Evolutionary conservation across 2,329 filamentous ascomycete species (phyloP), one percentile per base, ranked within the genome.

Genomic region (Magnaporthiopsis incrustans): DNA sequence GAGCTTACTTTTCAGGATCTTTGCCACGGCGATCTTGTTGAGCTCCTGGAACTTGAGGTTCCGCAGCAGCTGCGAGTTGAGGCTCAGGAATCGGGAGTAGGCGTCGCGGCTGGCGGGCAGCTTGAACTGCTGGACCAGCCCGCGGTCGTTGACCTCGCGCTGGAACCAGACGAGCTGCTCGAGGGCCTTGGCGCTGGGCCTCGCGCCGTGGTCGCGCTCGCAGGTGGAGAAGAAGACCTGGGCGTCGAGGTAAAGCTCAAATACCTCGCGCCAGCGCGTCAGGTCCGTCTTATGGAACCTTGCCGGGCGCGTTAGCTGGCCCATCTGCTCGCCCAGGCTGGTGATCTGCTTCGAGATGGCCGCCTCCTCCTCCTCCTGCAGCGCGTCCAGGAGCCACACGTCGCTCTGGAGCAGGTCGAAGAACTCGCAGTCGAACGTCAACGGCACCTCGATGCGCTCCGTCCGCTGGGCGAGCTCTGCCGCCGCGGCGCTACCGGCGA

Each of bases 31-130:
- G 35, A 83, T 83, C 68, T 85, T 85, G 70, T 96, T 96, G 68
- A 96, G 87, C 72, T 95, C 91, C 70, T 93, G 90, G 69, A 96
- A 96, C 65, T 88, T 87, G 67, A 96, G 81, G 62, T 89, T 89
- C 66, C 88, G 88, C n/a, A 96, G 80, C n/a, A 96, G 81, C 63
- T 85, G 82, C 30, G 85, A 79, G 72, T 96, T 96, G 69, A 96
- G 81, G 60, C 82, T 78, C 66, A 94, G 76, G 70, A 96, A 96
- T 30, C 82, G 82, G 63, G 83, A 77, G 61, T 92, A 84, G 1
- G 91, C 88, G 11, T 78, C 72, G 27, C 80, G 79, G 68, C 90
- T 92, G 63, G 87, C 82, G 30, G 83, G 78, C 60, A 89, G 81
- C 73, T 87, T 90, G 75, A 94, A 88, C 61, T 79, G 78, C 26